Conservation (phyloP, 2,329 filamentous ascomycete genomes). For the Coniochaeta sp. region DNA sequence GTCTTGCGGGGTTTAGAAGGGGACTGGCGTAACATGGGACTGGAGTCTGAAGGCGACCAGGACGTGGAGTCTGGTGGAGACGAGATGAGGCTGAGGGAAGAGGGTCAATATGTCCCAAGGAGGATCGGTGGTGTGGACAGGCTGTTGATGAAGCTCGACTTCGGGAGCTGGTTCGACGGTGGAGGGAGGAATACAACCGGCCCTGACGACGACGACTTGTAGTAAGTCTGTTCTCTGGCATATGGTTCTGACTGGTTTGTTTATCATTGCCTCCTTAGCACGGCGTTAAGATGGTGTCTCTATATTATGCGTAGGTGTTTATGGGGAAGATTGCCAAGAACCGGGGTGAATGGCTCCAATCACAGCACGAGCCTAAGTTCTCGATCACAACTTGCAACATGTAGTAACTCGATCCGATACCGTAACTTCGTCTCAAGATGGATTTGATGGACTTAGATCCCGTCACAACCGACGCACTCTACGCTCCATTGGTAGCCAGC, state of each 20-base stretch:
- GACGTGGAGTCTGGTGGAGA: constrained; percentile 29
- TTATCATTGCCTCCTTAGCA: not conserved
- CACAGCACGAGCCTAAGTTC: not conserved
- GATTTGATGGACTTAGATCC: not conserved
- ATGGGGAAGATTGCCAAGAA: not conserved
- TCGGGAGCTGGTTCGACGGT: constrained; percentile 48
- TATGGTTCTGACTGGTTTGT: not conserved
- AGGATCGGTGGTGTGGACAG: constrained; percentile 75
- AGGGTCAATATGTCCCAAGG: constrained; percentile 57
- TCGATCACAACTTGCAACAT: not conserved
- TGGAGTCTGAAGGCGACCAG: constrained; percentile 25
- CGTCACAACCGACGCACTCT: not conserved
- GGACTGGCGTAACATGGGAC: constrained; percentile 19
- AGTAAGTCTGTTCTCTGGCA: not conserved
- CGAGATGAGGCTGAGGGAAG: constrained; percentile 26
- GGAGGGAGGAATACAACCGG: constrained; percentile 12
- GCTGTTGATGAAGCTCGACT: constrained; percentile 85
- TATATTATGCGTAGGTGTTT: not conserved
- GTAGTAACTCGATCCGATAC: not conserved
- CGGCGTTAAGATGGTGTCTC: not conserved
- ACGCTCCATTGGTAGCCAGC: not conserved
- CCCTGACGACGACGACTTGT: not conserved
- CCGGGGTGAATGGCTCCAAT: not conserved
- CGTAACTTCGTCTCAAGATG: not conserved
- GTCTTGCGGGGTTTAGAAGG: constrained; percentile 38